phyloP scores from a whole-genome alignment of 2,329 filamentous ascomycete genomes.

The Trichoderma atrobrunneum region DNA sequence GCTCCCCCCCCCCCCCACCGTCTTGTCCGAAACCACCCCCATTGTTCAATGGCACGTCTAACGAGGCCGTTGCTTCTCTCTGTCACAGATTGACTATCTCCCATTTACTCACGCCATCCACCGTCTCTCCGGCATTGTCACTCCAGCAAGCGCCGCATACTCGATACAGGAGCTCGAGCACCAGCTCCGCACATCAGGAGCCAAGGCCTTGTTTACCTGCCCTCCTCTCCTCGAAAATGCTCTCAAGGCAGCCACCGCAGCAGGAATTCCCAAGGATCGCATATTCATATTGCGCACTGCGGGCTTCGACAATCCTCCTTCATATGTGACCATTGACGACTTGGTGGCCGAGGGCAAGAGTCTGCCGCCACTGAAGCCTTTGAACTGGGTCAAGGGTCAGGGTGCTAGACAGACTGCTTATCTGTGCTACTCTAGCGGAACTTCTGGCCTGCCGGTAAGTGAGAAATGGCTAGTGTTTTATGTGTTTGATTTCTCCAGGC shows the following conservation, averaged over 20 bases:
- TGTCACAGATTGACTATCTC: conserved; percentile 66
- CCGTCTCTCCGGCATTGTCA: conserved; percentile 69
- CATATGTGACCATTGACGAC: conserved; percentile 64
- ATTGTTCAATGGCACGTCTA: neutral
- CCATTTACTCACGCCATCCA: conserved; percentile 72
- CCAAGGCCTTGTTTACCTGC: conserved; percentile 71
- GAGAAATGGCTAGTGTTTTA: neutral
- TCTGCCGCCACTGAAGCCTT: conserved; percentile 50
- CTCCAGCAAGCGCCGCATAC: conserved; percentile 73
- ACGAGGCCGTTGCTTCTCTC: neutral
- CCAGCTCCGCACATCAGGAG: conserved; percentile 66
- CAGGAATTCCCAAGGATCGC: conserved; percentile 59
- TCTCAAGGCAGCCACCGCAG: conserved; percentile 60
- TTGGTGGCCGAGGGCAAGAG: conserved; percentile 59
- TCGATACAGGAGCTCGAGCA: conserved; percentile 67
- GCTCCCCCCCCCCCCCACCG: neutral
- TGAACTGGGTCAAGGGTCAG: conserved; percentile 63
- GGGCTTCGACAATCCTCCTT: conserved; percentile 47
- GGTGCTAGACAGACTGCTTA: conserved; percentile 68
- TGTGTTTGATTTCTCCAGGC: neutral
- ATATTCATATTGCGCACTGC: conserved; percentile 70
- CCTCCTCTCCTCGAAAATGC: conserved; percentile 62
- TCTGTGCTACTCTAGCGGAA: conserved; percentile 77
- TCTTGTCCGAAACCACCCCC: neutral
- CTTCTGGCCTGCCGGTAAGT: conserved; percentile 70